Percentiles rank a stretch among this genome's conserved stretches.
Evolutionary conservation across 2,329 filamentous ascomycete species (phyloP).

Genomic region (Calonectria multiphialidica): DNA sequence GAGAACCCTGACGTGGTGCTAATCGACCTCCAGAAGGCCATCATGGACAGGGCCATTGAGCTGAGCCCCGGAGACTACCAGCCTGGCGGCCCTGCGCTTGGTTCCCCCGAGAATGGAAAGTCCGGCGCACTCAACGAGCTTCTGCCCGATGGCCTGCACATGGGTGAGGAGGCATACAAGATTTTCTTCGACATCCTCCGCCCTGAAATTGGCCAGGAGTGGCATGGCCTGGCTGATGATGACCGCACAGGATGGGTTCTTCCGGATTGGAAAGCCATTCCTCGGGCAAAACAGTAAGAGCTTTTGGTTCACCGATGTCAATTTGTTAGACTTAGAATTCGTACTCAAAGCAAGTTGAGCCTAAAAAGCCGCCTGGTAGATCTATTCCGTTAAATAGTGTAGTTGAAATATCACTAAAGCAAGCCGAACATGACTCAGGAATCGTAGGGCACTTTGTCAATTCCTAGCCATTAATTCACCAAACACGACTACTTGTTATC

Average conservation of each 20-base stretch:
- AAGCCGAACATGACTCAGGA: no score
- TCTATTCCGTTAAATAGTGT: not conserved
- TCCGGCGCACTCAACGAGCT: slow-evolving; percentile 64
- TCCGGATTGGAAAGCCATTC: slow-evolving; percentile 61
- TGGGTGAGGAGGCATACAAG: slow-evolving; percentile 65
- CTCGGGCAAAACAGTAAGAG: not conserved
- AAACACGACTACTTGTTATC: no score
- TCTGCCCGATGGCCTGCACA: slow-evolving; percentile 70
- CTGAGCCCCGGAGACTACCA: slow-evolving; percentile 70
- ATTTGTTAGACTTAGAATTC: not conserved
- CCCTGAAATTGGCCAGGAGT: slow-evolving; percentile 62
- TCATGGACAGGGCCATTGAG: slow-evolving; percentile 78
- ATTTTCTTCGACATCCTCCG: slow-evolving; percentile 63
- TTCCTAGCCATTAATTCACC: no score
- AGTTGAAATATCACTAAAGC: no score
- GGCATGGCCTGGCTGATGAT: slow-evolving; percentile 50
- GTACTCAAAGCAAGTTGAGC: not conserved
- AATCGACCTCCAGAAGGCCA: slow-evolving; percentile 82
- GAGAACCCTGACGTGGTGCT: slow-evolving; percentile 75
- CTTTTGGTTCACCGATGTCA: not conserved
- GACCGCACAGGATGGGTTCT: slow-evolving; percentile 56
- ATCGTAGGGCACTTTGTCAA: no score
- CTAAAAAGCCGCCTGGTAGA: not conserved
- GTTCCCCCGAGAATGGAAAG: slow-evolving; percentile 62
- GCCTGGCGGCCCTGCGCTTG: slow-evolving; percentile 59